Evolutionary conservation across 1,139 yeast genomes (phyloP).

Genomic region (Candida glucosophila): DNA sequence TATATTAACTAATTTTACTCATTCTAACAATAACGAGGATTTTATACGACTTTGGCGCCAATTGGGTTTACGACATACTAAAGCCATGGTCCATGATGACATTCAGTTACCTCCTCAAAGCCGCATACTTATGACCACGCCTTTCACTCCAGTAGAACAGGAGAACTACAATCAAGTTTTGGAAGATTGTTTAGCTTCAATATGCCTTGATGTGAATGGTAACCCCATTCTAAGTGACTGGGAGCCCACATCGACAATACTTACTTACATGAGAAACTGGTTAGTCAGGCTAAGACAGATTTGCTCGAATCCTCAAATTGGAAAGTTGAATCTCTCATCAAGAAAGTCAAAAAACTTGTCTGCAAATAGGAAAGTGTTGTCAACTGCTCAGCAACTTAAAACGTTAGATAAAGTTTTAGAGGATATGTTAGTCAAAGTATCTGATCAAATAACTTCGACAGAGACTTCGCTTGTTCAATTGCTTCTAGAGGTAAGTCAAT

Average conservation of each 20-base stretch:
- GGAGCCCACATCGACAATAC: constrained; percentile 36
- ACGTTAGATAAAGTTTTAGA: constrained; percentile 63
- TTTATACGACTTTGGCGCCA: constrained; percentile 39
- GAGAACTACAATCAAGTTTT: constrained; percentile 66
- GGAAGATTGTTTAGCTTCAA: constrained; percentile 52
- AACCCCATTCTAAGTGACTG: constrained; percentile 43
- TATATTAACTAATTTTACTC: constrained; percentile 11
- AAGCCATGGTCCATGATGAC: constrained; percentile 71
- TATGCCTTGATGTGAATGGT: constrained; percentile 53
- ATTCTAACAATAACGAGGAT: constrained; percentile 21
- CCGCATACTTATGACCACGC: constrained; percentile 58
- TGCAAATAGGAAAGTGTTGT: constrained; percentile 5
- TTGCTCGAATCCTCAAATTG: constrained; percentile 78
- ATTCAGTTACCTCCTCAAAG: constrained; percentile 71
- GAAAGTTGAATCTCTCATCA: constrained; percentile 26
- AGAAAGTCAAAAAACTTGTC: constrained; percentile 13
- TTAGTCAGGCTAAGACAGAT: constrained; percentile 60
- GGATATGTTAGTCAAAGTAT: constrained; percentile 51
- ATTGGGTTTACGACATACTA: constrained; percentile 71
- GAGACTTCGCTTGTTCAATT: constrained; percentile 41
- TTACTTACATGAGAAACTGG: constrained; percentile 54
- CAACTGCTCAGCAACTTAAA: constrained; percentile 30
- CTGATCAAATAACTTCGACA: constrained; percentile 36
- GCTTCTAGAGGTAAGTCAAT: constrained; percentile 51
- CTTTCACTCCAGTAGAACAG: constrained; percentile 75